Evolutionary conservation across 176 grass and related monocot genomes (phyloP).

Genomic region (sorghum (Sorghum bicolor)): Sorghum_bicolor_NCBIv3 NC_012874.2:69806501-69807000

Average conservation of each 20-base stretch:
- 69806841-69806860: not conserved
- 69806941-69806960: not conserved
- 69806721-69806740: not conserved
- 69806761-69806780: not conserved
- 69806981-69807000: not conserved
- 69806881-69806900: not conserved
- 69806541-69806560: too few species aligned
- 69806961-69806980: not conserved
- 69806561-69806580: too few species aligned
- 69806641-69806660: not conserved
- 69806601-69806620: too few species aligned
- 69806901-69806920: too few species aligned
- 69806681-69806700: too few species aligned
- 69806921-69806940: not conserved
- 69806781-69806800: not conserved
- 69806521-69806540: too few species aligned
- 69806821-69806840: too few species aligned
- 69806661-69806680: not conserved
- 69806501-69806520: too few species aligned
- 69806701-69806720: not conserved
- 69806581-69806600: too few species aligned
- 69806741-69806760: not conserved
- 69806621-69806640: too few species aligned
- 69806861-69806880: not conserved
- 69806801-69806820: not conserved